Evolutionary conservation across 805 yeast genomes (phyloP).

Genomic region (Saturnispora hagleri): DNA sequence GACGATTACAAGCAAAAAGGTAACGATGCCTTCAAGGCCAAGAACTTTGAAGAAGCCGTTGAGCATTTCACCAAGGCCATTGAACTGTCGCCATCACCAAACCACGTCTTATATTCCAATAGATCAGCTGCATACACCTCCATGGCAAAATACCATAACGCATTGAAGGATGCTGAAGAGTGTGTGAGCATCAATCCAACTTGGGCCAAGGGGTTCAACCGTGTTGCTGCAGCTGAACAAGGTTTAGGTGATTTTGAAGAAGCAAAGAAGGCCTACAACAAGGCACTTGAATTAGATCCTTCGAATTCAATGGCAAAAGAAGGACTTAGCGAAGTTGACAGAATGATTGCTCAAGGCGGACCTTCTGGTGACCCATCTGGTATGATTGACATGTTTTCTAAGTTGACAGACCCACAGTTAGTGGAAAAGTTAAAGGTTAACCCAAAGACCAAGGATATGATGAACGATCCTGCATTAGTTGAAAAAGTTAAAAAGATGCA

Average conservation of each 20-base stretch:
- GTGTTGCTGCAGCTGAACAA: constrained; percentile 86
- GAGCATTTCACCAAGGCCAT: constrained; percentile 81
- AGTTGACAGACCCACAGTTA: constrained; percentile 54
- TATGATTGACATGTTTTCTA: constrained; percentile 59
- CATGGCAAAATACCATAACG: constrained; percentile 59
- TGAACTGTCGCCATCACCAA: constrained; percentile 69
- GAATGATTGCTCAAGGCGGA: constrained; percentile 36
- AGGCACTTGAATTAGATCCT: constrained; percentile 76
- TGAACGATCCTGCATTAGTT: constrained; percentile 82
- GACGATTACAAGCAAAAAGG: constrained; percentile 86
- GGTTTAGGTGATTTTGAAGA: constrained; percentile 78
- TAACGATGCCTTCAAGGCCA: constrained; percentile 83
- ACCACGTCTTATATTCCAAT: constrained; percentile 88
- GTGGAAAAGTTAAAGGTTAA: constrained; percentile 65
- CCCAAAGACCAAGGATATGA: constrained; percentile 79
- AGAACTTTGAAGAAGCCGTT: constrained; percentile 73
- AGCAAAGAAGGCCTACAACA: constrained; percentile 61
- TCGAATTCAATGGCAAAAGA: constrained; percentile 77
- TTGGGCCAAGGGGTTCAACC: constrained; percentile 94
- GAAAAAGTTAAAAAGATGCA: constrained; percentile 53
- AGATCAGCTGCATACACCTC: constrained; percentile 91
- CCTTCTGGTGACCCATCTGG: constrained; percentile 32
- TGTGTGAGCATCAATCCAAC: constrained; percentile 71
- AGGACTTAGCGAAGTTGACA: constrained; percentile 65
- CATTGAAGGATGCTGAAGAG: constrained; percentile 76